These are phyloP conservation scores for Tetraselmis striata DNA, from an alignment of 139 green algal genomes.

Conservation along the genomic window DNA sequence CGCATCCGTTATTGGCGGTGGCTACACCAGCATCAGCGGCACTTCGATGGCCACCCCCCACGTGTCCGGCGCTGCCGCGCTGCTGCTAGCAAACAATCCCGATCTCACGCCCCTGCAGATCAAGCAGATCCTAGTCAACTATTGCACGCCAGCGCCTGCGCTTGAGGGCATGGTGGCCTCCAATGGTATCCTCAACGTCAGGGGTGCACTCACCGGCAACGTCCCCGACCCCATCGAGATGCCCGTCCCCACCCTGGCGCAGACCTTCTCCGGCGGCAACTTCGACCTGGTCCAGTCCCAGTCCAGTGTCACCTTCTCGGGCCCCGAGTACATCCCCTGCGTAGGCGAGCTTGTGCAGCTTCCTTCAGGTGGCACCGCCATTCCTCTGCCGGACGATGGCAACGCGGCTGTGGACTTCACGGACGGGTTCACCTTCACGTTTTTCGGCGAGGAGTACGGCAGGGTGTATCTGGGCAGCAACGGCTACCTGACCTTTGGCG, in stretches of 20 bases:
- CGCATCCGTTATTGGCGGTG: neutral
- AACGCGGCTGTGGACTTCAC: too few relatives aligned
- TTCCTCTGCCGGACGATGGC: too few relatives aligned
- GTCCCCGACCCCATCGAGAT: neutral
- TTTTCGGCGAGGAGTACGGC: neutral
- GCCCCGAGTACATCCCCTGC: neutral
- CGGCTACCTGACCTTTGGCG: neutral
- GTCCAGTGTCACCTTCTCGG: neutral
- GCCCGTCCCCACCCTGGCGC: neutral
- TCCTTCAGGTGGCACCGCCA: too few relatives aligned
- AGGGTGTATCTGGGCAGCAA: neutral
- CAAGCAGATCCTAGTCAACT: neutral
- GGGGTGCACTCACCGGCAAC: neutral
- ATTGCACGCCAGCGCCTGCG: neutral
- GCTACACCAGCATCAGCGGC: neutral
- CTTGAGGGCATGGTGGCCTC: neutral
- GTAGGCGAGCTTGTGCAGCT: too few relatives aligned
- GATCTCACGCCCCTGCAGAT: neutral
- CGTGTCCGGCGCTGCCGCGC: conserved; percentile 1
- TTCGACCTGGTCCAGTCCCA: neutral
- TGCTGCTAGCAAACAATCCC: neutral
- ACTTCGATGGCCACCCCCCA: conserved; percentile 6
- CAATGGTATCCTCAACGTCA: neutral
- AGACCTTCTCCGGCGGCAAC: neutral
- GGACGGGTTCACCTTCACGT: too few relatives aligned